phyloP scores from a whole-genome alignment of 805 yeast species.

The Wickerhamomyces kurtzmanii region DNA sequence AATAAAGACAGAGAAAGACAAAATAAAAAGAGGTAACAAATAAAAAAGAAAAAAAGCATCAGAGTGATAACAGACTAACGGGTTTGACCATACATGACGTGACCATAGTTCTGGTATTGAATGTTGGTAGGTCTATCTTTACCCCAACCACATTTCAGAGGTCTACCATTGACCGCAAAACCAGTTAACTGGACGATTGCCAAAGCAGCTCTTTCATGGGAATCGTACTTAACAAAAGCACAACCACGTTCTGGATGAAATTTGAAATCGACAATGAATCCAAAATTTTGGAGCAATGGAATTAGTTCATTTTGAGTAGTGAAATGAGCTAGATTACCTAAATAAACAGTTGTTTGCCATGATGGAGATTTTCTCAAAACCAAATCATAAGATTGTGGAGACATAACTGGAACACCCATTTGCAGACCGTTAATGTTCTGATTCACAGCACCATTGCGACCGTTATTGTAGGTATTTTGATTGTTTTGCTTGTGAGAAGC shows the following conservation, averaged over 20 bases:
- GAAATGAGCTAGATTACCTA: conserved; percentile 77
- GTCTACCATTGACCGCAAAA: conserved; percentile 63
- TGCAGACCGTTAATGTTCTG: conserved; percentile 1
- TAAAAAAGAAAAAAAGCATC: no score
- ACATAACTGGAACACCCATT: conserved; percentile 5
- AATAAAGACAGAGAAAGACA: no score
- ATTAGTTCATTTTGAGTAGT: conserved; percentile 65
- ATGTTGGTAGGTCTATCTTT: conserved; percentile 36
- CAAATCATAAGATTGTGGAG: conserved; percentile 55
- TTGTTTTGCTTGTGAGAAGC: conserved; percentile 60
- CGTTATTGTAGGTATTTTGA: conserved; percentile 12
- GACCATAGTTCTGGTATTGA: conserved; percentile 15
- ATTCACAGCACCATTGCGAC: conserved; percentile 7
- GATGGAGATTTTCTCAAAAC: conserved; percentile 72
- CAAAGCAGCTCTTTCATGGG: conserved; percentile 82
- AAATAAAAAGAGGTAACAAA: no score
- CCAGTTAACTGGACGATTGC: conserved; percentile 78
- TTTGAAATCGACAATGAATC: conserved; percentile 73
- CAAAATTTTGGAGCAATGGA: conserved; percentile 70
- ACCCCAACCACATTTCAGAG: conserved; percentile 84
- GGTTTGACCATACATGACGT: conserved; percentile 4
- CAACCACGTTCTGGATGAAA: conserved; percentile 77
- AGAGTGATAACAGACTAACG: conserved; percentile 1
- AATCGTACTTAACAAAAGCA: conserved; percentile 80
- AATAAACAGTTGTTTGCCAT: conserved; percentile 79